phyloP scores from a whole-genome alignment of 441 rosid species.

The Syzygium syzygioides region DNA sequence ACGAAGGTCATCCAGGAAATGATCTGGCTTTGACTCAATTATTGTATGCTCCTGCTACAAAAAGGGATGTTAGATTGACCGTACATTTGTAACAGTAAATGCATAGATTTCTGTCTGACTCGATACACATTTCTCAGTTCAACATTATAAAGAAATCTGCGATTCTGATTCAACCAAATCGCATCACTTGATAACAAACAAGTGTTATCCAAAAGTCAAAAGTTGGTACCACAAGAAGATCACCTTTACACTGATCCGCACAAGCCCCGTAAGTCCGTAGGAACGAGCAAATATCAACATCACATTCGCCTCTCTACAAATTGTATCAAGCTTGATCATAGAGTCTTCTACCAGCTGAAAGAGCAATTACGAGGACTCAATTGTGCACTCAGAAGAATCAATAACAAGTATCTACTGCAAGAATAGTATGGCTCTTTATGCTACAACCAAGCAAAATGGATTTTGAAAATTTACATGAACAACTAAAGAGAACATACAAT shows the following conservation, averaged over 20 bases:
- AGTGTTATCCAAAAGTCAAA: background rate
- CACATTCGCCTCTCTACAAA: slow-evolving; percentile 82
- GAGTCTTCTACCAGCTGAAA: slow-evolving; percentile 79
- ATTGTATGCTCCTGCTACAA: slow-evolving; percentile 67
- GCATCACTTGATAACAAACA: background rate
- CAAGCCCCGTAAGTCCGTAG: slow-evolving; percentile 87
- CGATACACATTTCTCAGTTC: background rate
- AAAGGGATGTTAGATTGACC: background rate
- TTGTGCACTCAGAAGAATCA: background rate
- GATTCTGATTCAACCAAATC: background rate
- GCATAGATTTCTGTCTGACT: background rate
- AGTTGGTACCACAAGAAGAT: background rate
- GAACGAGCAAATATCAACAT: slow-evolving; percentile 88
- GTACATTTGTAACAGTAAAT: background rate
- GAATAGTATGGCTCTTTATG: background rate
- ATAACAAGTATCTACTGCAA: background rate
- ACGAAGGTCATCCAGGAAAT: slow-evolving; percentile 88
- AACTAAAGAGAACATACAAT: slow-evolving; percentile 1
- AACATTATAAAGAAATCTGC: background rate
- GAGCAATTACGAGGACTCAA: background rate
- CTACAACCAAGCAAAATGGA: background rate
- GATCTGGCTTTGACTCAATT: slow-evolving; percentile 95
- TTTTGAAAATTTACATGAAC: background rate
- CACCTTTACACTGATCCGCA: slow-evolving; percentile 85
- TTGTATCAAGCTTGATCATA: slow-evolving; percentile 75